These are phyloP conservation scores for Coemansia sp. DNA, from an alignment of 192 early-diverging fungal genomes.

Conservation along the genomic window DNA sequence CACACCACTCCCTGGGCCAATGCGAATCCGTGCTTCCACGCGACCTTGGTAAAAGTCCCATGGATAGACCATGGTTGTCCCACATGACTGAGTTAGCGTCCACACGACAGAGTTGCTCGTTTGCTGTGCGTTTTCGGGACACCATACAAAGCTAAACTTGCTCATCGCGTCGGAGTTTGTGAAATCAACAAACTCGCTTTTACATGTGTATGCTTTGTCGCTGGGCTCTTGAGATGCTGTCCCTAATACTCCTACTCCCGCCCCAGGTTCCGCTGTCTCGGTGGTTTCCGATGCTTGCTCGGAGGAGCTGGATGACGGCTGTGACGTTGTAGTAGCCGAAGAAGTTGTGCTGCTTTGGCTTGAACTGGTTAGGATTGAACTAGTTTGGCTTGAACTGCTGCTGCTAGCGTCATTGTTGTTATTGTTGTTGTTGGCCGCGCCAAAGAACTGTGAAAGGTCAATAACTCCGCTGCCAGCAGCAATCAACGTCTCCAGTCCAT, in stretches of 20 bases:
- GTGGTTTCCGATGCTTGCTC: constrained; percentile 1
- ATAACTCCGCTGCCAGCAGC: constrained; percentile 29
- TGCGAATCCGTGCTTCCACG: constrained; percentile 35
- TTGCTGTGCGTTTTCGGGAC: constrained; percentile 48
- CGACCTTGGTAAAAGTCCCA: constrained; percentile 38
- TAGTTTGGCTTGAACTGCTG: background rate
- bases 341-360: background rate
- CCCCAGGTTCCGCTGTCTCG: background rate
- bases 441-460: constrained; percentile 24
- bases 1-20: constrained; percentile 47
- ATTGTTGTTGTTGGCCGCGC: constrained; percentile 1
- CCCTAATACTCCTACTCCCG: background rate
- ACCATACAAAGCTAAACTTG: constrained; percentile 49
- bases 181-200: constrained; percentile 38
- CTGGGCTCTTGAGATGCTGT: constrained; percentile 22
- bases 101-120: constrained; percentile 34
- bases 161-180: constrained; percentile 25
- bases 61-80: constrained; percentile 51
- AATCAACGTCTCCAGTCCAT: constrained; percentile 28
- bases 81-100: constrained; percentile 40
- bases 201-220: constrained; percentile 23
- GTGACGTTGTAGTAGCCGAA: background rate
- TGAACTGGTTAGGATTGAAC: background rate
- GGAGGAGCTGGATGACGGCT: background rate
- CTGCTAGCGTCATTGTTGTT: constrained; percentile 1